Evolutionary conservation across 2,329 filamentous ascomycete species (phyloP), one percentile per base, ranked within the genome.

Genomic region (Talaromyces sp.): DNA sequence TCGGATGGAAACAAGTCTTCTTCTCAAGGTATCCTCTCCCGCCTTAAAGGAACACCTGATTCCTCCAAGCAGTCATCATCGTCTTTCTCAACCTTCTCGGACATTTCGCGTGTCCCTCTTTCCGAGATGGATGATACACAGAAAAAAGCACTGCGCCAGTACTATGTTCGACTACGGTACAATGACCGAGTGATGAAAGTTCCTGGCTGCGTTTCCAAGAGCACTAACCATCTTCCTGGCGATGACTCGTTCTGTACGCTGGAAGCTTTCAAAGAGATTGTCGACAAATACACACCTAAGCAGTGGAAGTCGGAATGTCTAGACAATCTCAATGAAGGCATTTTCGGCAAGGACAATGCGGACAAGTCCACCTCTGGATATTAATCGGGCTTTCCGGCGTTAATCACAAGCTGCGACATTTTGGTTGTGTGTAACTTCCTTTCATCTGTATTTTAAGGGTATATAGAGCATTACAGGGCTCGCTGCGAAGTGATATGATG

Each of bases 161-260:
- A 95, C 79, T 99, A 89, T 74, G 93, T 99, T 14, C 87, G 94
- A 19, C 74, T 99, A 61, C 85, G 92, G 56, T 99, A 96, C 75
- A 99, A 99, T 68, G 94, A 97, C 72, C 81, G 83, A 57, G 84
- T 91, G 3, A 85, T 97, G 70, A 85, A 82, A 14, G 82, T 99
- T 19, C 93, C 93, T 0, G 92, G 91, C 2, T 99, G 94, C 74
- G 75, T 74, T 12, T 86, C 83, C 65, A 76, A 82, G 10, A 75
- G 81, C 0, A 91, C 91, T 7, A 95, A 92, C 62, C 94, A 99
- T 75, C 81, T 96, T 2, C 85, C 90, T 0, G 91, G 91, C 0
- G 90, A 97, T 67, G 88, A 92, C 66, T 90, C 86, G 27, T 93
- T 97, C 69, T 99, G 94, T 76, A 97, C 93, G 0, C 75, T 99